Evolutionary conservation across 1,284 basidiomycete genomes (phyloP), one percentile per base, ranked within the genome.

Genomic region (Testicularia cyperi): DNA sequence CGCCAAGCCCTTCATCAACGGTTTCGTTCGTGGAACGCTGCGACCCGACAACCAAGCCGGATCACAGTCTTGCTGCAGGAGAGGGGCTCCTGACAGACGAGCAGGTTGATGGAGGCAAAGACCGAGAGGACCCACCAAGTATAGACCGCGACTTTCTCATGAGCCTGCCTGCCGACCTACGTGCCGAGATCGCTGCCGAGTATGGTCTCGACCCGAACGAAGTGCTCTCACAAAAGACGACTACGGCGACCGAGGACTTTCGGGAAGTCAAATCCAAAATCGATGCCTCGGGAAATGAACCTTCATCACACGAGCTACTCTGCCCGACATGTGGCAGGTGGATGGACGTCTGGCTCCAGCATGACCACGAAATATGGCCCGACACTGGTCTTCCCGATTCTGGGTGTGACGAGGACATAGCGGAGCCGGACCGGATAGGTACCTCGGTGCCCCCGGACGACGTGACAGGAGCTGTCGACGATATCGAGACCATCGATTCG

Each of bases 261-360:
- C n/a, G n/a, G n/a, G n/a, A n/a, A n/a, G n/a, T n/a, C n/a, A n/a
- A n/a, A n/a, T n/a, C n/a, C n/a, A n/a, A n/a, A n/a, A n/a, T n/a
- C n/a, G n/a, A n/a, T n/a, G n/a, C n/a, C n/a, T n/a, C n/a, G 15
- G 30, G 22, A 14, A 33, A 35, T 31, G 34, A 33, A 12, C 16
- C 18, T 20, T 14, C 37, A 2, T 21, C 15, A 0, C 34, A 31
- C 2, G 18, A 23, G 13, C 16, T 51, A 35, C 28, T 12, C 10
- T 69, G 66, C 27, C 10, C 25, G 2, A 6, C 31, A 2, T 69
- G 66, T 21, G 66, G 51, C 8, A 25, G 44, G 14, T 36, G 22
- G 28, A 66, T 67, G 64, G 30, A 39, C 20, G 42, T 64, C 0
- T 72, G 61, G 61, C 60, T 72, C 34, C 69, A 69, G 51, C 69